These are phyloP conservation scores for Blastobotrys chiropterorum DNA, from an alignment of 805 yeast genomes.

Conservation along the genomic window DNA sequence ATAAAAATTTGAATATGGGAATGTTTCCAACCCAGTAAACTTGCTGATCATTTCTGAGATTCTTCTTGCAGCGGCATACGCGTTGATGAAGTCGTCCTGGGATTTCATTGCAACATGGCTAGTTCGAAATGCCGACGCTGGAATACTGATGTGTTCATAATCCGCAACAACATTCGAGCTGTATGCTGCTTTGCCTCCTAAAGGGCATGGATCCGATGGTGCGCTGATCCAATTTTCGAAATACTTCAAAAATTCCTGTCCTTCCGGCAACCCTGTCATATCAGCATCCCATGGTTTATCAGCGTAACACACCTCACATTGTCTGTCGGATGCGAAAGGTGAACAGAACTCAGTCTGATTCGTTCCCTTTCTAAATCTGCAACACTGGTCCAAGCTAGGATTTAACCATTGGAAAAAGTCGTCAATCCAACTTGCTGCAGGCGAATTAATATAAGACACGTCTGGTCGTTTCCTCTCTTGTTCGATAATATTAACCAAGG, in stretches of 20 bases:
- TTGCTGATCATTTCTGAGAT: slow-evolving; percentile 46
- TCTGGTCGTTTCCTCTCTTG: slow-evolving; percentile 71
- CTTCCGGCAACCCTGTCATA: slow-evolving; percentile 81
- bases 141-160: slow-evolving; percentile 35
- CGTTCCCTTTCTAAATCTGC: slow-evolving; percentile 55
- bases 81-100: slow-evolving; percentile 76
- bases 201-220: slow-evolving; percentile 85
- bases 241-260: slow-evolving; percentile 61
- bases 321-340: slow-evolving; percentile 59
- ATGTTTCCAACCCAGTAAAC: slow-evolving; percentile 46
- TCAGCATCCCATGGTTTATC: slow-evolving; percentile 53
- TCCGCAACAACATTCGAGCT: slow-evolving; percentile 48
- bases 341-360: slow-evolving; percentile 53
- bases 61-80: slow-evolving; percentile 65
- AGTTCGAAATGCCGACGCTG: slow-evolving; percentile 67
- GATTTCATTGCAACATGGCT: slow-evolving; percentile 75
- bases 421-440: slow-evolving; percentile 89
- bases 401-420: slow-evolving; percentile 83
- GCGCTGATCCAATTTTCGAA: slow-evolving; percentile 77
- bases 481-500: slow-evolving; percentile 74
- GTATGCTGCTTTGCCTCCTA: slow-evolving; percentile 95
- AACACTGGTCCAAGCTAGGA: slow-evolving; percentile 82
- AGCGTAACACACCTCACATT: slow-evolving; percentile 67
- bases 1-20: slow-evolving; percentile 91
- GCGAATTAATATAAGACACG: slow-evolving; percentile 64